A percentile compares a stretch with the other conserved stretches of the same genome.
These are phyloP conservation scores for Nakazawaea holstii DNA, from an alignment of 805 yeast species.

Conservation along the genomic window DNA sequence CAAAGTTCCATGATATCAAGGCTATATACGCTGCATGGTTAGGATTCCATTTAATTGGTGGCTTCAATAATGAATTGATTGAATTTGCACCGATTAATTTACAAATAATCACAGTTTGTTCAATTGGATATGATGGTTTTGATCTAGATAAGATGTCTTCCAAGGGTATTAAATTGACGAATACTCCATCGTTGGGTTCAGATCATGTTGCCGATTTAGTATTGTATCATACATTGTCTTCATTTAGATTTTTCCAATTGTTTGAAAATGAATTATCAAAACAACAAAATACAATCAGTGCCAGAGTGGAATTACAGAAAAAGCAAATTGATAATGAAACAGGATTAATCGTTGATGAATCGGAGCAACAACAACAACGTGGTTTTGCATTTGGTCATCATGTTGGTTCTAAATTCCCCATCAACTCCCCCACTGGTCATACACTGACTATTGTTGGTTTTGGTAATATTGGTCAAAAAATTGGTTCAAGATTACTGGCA, in stretches of 20 bases:
- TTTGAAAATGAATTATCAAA: slow-evolving; percentile 28
- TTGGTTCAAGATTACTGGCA: slow-evolving; percentile 49
- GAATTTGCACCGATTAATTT: slow-evolving; percentile 35
- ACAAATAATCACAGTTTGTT: slow-evolving; percentile 46
- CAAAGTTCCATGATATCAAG: slow-evolving; percentile 30
- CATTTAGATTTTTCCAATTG: slow-evolving; percentile 45
- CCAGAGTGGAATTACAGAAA: slow-evolving; percentile 35
- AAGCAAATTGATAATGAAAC: slow-evolving; percentile 25
- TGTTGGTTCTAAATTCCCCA: slow-evolving; percentile 36
- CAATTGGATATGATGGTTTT: slow-evolving; percentile 45
- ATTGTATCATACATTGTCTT: slow-evolving; percentile 47
- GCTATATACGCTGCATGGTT: slow-evolving; percentile 51
- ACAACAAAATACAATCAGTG: slow-evolving; percentile 35
- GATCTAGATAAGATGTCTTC: slow-evolving; percentile 30
- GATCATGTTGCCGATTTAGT: slow-evolving; percentile 65
- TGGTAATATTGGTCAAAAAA: slow-evolving; percentile 67
- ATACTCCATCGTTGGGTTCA: slow-evolving; percentile 37
- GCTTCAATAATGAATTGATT: slow-evolving; percentile 34
- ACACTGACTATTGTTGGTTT: slow-evolving; percentile 65
- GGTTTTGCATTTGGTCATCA: slow-evolving; percentile 35
- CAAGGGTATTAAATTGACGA: slow-evolving; percentile 28
- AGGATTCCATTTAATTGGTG: slow-evolving; percentile 39
- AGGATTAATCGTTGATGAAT: slow-evolving; percentile 26
- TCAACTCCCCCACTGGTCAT: slow-evolving; percentile 52
- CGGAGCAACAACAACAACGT: slow-evolving; percentile 15